A percentile compares a stretch with the other conserved stretches of the same genome.
These are phyloP conservation scores for Sistotremastrum suecicum DNA, from an alignment of 768 basidiomycete species.

Conservation along the genomic window DNA sequence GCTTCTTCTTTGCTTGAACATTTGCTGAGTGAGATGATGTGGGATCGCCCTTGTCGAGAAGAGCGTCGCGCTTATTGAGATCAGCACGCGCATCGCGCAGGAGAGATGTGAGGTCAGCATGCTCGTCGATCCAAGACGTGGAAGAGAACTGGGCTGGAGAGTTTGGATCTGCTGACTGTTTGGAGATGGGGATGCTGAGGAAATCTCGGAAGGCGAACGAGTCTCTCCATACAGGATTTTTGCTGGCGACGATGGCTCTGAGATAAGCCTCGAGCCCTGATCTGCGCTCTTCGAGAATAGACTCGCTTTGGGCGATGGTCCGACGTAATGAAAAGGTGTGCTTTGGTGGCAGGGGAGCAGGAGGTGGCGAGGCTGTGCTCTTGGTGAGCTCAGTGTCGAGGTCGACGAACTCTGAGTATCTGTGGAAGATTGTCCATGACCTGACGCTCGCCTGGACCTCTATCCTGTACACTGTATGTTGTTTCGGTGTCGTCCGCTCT, in stretches of 20 bases:
- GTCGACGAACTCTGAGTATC: slow-evolving; percentile 90
- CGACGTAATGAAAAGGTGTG: slow-evolving; percentile 57
- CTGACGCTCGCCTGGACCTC: slow-evolving; percentile 78
- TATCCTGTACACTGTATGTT: slow-evolving; percentile 74
- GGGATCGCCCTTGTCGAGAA: slow-evolving; percentile 62
- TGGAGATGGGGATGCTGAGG: slow-evolving; percentile 64
- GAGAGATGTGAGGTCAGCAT: slow-evolving; percentile 58
- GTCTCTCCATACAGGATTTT: slow-evolving; percentile 76
- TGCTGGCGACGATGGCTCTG: slow-evolving; percentile 68
- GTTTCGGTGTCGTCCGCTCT: slow-evolving; percentile 51
- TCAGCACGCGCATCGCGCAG: slow-evolving; percentile 75
- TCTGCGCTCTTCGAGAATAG: slow-evolving; percentile 61
- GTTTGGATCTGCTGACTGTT: slow-evolving; percentile 24
- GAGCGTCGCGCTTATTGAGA: slow-evolving; percentile 77
- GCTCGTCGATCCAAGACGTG: slow-evolving; percentile 84
- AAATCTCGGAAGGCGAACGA: slow-evolving; percentile 72
- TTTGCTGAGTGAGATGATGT: slow-evolving; percentile 63
- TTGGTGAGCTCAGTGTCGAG: slow-evolving; percentile 72
- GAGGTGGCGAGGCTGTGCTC: slow-evolving; percentile 69
- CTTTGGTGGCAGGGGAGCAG: slow-evolving; percentile 73
- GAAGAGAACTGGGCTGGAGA: slow-evolving; percentile 43
- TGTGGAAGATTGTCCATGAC: slow-evolving; percentile 87
- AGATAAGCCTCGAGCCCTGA: slow-evolving; percentile 72
- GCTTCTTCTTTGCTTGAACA: slow-evolving; percentile 74
- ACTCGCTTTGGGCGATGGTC: slow-evolving; percentile 39